Evolutionary conservation across 345 rosid species (phyloP).

Genomic region (Viola odorata): DNA sequence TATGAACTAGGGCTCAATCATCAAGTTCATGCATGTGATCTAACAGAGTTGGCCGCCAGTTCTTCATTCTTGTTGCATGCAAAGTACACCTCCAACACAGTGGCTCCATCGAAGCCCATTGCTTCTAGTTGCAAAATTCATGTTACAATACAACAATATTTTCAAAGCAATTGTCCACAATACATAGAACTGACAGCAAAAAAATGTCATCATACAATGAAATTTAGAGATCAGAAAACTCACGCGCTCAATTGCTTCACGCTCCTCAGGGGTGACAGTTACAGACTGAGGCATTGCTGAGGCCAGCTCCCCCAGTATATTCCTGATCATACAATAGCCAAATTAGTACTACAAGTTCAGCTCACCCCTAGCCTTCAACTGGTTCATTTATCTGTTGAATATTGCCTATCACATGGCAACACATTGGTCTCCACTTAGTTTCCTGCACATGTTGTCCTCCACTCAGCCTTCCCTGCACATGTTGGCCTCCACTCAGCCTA

Average conservation of each 20-base stretch:
- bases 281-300: constrained; percentile 84
- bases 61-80: constrained; percentile 97
- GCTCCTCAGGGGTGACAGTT: constrained; percentile 87
- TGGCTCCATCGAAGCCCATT: constrained; percentile 80
- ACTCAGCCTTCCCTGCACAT: too few relatives aligned
- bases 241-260: constrained; percentile 92
- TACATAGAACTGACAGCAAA: neutral
- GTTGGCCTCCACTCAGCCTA: too few relatives aligned
- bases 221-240: constrained; percentile 2
- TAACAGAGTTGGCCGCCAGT: constrained; percentile 85
- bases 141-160: too few relatives aligned
- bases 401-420: too few relatives aligned
- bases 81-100: constrained; percentile 75
- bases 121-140: constrained; percentile 58
- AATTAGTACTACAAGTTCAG: constrained; percentile 3
- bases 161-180: neutral
- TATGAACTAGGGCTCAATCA: constrained; percentile 35
- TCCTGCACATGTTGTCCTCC: too few relatives aligned
- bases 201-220: neutral
- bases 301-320: constrained; percentile 59
- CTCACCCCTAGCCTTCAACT: constrained; percentile 81
- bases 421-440: too few relatives aligned
- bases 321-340: constrained; percentile 37
- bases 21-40: constrained; percentile 91
- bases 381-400: constrained; percentile 95